Evolutionary conservation across 768 basidiomycete species (phyloP).

Genomic region (Galerina marginata): DNA sequence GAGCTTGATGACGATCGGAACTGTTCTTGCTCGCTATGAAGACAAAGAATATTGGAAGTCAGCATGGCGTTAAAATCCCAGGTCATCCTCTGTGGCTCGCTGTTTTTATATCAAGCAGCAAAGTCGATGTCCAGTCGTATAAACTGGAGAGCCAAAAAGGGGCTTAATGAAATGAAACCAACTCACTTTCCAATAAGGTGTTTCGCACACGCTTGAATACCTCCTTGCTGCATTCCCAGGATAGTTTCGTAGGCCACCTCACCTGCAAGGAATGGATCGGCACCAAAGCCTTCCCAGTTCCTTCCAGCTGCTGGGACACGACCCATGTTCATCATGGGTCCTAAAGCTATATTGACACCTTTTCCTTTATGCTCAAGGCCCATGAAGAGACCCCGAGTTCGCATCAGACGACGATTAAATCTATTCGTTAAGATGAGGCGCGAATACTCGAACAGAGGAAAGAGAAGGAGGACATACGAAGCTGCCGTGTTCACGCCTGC

Average conservation of each 20-base stretch:
- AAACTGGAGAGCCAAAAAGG: background rate
- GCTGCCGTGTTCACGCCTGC: conserved; percentile 84
- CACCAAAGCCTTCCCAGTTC: conserved; percentile 97
- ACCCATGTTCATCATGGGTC: conserved; percentile 89
- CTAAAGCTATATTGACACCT: conserved; percentile 82
- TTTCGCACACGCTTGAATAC: conserved; percentile 89
- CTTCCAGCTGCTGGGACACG: conserved; percentile 79
- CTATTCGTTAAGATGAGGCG: conserved; percentile 33
- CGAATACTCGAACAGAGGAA: background rate
- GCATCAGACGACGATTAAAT: conserved; percentile 80
- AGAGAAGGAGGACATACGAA: conserved; percentile 54
- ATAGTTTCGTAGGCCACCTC: conserved; percentile 83
- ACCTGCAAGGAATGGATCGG: conserved; percentile 86
- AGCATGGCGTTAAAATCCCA: background rate
- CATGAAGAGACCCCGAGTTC: conserved; percentile 77
- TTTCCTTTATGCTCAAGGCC: conserved; percentile 84
- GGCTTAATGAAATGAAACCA: background rate
- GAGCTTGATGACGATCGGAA: conserved; percentile 59
- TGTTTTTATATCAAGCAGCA: too few relatives aligned
- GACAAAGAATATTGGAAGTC: background rate
- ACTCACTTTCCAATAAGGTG: conserved; percentile 79
- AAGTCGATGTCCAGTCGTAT: too few relatives aligned
- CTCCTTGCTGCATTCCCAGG: conserved; percentile 76
- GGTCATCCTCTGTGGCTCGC: too few relatives aligned
- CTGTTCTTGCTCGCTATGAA: conserved; percentile 69